Evolutionary conservation across 225 moss, liverwort and hornwort species (phyloP), one percentile per base, ranked within the genome.

Genomic region (Rhytidiadelphus loreus): DNA sequence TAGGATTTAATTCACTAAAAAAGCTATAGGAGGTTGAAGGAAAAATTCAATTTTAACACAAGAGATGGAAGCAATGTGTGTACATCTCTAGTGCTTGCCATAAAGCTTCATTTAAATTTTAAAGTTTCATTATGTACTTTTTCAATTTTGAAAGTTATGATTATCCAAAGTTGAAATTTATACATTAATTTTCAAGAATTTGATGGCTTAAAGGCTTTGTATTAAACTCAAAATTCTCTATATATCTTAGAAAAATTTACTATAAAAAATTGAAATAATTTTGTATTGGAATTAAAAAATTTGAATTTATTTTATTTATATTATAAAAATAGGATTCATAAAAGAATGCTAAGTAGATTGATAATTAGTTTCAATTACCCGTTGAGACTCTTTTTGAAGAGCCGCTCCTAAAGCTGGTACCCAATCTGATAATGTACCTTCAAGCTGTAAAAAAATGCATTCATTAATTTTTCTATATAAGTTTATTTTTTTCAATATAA

Each of bases 391-490:
- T 80, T 92, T 89, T 83, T 93, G 87, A 89, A 96, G 93, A 25
- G 95, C 92, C 18, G 48, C 82, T 91, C 90, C 95, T 29, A 98
- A 52, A 43, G 91, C 82, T 23, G 93, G 93, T 73, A 96, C 82
- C 98, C 96, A 98, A 76, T 98, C 95, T 44, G 92, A 93, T 87
- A 98, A 90, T 20, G 92, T 79, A 77, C 95, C 92, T 91, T 98
- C 98, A 77, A 98, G 91, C 97, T 98, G 0, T 25, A 84, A 88
- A 91, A 85, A 69, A n/a, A 48, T 16, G 33, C 2, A 48, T 57
- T 35, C 11, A 35, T 73, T 29, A 25, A 24, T 2, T 30, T 5
- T 58, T 58, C 8, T 85, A 59, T 14, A 25, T 12, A 25, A 33
- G 4, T 60, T 43, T 46, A 39, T 44, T 21, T 46, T n/a, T 16